Percentiles rank a stretch among this genome's conserved stretches.
Conservation (phyloP, 495 filamentous ascomycete species). For the Apodospora peruviana region DNA sequence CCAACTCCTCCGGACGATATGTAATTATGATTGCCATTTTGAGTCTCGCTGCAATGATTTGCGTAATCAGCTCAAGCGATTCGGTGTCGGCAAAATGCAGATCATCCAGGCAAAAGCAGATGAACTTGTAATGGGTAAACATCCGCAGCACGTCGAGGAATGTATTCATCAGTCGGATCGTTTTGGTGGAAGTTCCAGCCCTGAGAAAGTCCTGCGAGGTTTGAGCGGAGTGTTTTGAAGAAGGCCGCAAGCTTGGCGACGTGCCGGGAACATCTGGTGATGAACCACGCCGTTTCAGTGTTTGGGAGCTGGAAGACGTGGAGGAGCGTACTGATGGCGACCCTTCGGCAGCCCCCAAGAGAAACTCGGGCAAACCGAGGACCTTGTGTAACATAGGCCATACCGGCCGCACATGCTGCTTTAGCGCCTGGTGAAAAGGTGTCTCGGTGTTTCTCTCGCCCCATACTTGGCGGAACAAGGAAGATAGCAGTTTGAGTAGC, state of each 20-base stretch:
- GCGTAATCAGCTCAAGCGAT: slow-evolving; percentile 69
- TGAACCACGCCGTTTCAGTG: slow-evolving; percentile 32
- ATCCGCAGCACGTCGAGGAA: slow-evolving; percentile 79
- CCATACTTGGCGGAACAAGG: slow-evolving; percentile 84
- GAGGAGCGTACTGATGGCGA: slow-evolving; percentile 10
- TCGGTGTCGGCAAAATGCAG: slow-evolving; percentile 84
- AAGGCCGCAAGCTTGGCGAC: slow-evolving; percentile 3
- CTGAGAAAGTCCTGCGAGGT: slow-evolving; percentile 67
- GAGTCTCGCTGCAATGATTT: slow-evolving; percentile 65
- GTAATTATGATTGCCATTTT: slow-evolving; percentile 75
- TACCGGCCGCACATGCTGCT: slow-evolving; percentile 64
- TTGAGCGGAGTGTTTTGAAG: slow-evolving; percentile 31
- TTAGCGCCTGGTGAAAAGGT: slow-evolving; percentile 70
- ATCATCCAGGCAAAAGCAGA: slow-evolving; percentile 81
- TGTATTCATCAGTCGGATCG: slow-evolving; percentile 73
- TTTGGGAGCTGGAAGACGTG: slow-evolving; percentile 14
- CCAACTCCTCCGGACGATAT: slow-evolving; percentile 50
- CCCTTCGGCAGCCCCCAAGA: slow-evolving; percentile 41
- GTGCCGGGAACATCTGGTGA: slow-evolving; percentile 32
- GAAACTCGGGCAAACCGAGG: slow-evolving; percentile 73
- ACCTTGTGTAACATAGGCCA: slow-evolving; percentile 75
- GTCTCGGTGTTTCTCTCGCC: slow-evolving; percentile 82
- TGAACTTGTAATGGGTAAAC: slow-evolving; percentile 69
- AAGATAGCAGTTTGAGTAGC: slow-evolving; percentile 71
- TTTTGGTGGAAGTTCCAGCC: slow-evolving; percentile 62